Conservation (phyloP, 2,329 filamentous ascomycete genomes). For the Fusarium sp. region DNA sequence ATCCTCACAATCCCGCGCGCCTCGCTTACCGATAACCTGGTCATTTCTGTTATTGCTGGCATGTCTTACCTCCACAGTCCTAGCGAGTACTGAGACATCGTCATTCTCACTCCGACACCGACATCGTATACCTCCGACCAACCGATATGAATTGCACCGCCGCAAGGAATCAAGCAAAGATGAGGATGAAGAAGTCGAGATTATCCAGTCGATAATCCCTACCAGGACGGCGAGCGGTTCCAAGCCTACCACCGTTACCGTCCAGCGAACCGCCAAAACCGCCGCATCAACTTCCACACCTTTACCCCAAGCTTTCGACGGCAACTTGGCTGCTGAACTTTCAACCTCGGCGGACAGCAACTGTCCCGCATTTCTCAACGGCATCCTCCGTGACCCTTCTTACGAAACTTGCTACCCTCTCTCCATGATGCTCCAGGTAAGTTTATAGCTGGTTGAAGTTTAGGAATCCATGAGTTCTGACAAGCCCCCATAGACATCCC, state of each 20-base stretch:
- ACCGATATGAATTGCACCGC: conserved; percentile 22
- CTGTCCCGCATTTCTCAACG: conserved; percentile 75
- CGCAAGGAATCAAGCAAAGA: conserved; percentile 30
- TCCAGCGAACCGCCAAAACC: conserved; percentile 35
- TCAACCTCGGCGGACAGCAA: conserved; percentile 59
- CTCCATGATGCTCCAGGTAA: conserved; percentile 83
- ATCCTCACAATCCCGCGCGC: conserved; percentile 3
- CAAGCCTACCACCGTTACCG: conserved; percentile 41
- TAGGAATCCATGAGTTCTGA: conserved; percentile 6
- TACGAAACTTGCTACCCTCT: conserved; percentile 84
- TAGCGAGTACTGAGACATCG: conserved; percentile 34
- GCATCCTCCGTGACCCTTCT: conserved; percentile 71
- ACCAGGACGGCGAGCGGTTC: conserved; percentile 31
- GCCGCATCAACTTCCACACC: conserved; percentile 57
- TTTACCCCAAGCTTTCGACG: conserved; percentile 71
- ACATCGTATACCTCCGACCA: conserved; percentile 14
- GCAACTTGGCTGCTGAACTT: conserved; percentile 71
- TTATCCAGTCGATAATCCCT: conserved; percentile 27
- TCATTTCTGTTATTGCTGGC: conserved; percentile 35
- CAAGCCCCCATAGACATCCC: conserved; percentile 72
- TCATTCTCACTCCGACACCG: conserved; percentile 26
- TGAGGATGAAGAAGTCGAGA: conserved; percentile 30
- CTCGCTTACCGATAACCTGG: conserved; percentile 29
- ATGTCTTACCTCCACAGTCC: conserved; percentile 39
- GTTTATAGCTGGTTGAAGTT: conserved; percentile 40